Evolutionary conservation across 306 rosid genomes (phyloP).

Genomic region (Dalbergia cultrata): DNA sequence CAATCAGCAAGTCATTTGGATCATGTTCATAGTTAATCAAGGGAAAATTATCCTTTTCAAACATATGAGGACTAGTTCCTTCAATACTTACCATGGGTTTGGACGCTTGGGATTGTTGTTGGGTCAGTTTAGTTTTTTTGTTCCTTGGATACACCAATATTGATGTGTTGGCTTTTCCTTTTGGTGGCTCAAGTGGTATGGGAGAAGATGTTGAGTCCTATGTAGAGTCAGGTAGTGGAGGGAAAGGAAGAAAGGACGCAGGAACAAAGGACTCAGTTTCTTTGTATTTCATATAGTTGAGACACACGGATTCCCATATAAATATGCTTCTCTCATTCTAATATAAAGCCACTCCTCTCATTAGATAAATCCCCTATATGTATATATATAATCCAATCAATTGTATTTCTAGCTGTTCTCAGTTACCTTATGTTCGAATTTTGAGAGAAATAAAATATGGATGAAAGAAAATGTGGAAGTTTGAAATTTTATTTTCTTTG

Average conservation of each 20-base stretch:
- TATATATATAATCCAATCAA: not conserved
- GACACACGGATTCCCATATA: too few species aligned
- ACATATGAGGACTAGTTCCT: not conserved
- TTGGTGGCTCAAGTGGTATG: not conserved
- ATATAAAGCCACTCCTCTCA: too few species aligned
- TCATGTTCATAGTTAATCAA: not conserved
- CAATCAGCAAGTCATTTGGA: not conserved
- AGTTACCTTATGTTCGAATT: not conserved
- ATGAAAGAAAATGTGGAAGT: not conserved
- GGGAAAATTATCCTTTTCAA: not conserved
- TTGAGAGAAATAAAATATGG: not conserved
- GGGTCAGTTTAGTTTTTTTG: not conserved
- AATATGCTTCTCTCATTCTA: too few species aligned
- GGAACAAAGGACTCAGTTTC: too few species aligned
- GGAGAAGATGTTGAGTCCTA: not conserved
- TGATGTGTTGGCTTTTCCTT: not conserved
- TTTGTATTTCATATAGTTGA: too few species aligned
- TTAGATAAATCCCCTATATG: not conserved
- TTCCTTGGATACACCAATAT: not conserved
- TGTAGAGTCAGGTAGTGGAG: too few species aligned
- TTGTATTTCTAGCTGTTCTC: not conserved
- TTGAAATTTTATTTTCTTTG: constrained; percentile 6
- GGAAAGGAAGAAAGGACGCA: too few species aligned
- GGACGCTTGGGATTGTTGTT: not conserved
- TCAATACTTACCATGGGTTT: not conserved